Evolutionary conservation across 2,329 filamentous ascomycete genomes (phyloP), one percentile per base, ranked within the genome.

Genomic region (Colletotrichum kahawae): DNA sequence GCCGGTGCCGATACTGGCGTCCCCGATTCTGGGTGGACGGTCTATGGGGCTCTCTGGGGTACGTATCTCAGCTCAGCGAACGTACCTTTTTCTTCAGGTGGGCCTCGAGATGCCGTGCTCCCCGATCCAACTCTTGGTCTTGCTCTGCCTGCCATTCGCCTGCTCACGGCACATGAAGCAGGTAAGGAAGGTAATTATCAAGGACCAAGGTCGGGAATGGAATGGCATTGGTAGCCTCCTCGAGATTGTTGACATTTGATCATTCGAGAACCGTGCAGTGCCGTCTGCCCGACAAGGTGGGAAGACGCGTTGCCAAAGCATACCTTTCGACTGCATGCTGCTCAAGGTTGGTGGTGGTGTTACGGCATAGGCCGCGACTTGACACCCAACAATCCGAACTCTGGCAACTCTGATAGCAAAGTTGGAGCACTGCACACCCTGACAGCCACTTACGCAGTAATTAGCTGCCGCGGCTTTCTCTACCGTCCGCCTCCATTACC

Each of bases 11-110:
- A 64, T 51, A 38, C 43, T 64, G 73, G 63, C 43, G 73, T 67
- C 69, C 62, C 62, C 33, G 43, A 71, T 71, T 67, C 62, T 71
- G 43, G 69, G 72, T 67, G 72, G 72, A 65, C 18, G 21, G 72
- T 67, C 68, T 57, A 56, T 66, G 69, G 63, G 13, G 36, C 29
- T 70, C 56, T 48, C 31, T 24, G 14, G 1, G 48, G 36, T 63
- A 72, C 69, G 73, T 75, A 63, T 21, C 56, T 67, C 72, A 67
- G 72, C 72, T 67, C 38, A 16, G 63, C 31, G 69, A 65, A 71
- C 34, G 60, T 60, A 65, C 51, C 29, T 62, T 29, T 57, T 67
- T 71, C 31, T 56, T 54, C 63, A 59, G 34, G 69, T 64, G 72
- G 69, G 43, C 57, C 63, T 14, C 38, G 38, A 14, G 70, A 65